A percentile compares a stretch with the other conserved stretches of the same genome.
phyloP scores from a whole-genome alignment of 164 flowering plant genomes.

The Magnolia officinalis region DNA sequence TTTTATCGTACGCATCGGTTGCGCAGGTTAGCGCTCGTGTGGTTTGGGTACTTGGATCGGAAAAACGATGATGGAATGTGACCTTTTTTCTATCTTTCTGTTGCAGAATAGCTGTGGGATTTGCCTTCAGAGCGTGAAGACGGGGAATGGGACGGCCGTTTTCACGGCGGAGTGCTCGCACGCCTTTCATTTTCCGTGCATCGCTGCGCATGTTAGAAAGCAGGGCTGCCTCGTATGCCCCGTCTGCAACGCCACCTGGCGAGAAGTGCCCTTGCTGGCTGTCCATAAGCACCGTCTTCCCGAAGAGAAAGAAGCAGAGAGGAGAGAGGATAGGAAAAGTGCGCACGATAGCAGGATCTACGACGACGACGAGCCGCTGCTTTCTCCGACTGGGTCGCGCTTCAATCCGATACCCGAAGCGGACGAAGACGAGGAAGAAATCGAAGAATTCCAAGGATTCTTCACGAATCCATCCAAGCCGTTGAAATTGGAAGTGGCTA shows the following conservation, averaged over 20 bases:
- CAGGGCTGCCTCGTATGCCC: constrained; percentile 64
- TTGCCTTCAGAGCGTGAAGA: constrained; percentile 76
- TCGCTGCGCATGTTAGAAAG: constrained; percentile 62
- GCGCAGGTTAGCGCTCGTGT: constrained; percentile 9
- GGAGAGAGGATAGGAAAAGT: not conserved
- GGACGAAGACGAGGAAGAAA: constrained; percentile 48
- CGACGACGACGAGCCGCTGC: constrained; percentile 81
- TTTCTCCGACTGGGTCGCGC: constrained; percentile 37
- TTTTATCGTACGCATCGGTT: constrained; percentile 9
- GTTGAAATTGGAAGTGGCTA: constrained; percentile 4
- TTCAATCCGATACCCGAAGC: constrained; percentile 66
- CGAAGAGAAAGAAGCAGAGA: not conserved
- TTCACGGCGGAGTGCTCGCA: constrained; percentile 93
- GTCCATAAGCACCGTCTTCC: constrained; percentile 31
- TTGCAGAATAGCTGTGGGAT: constrained; percentile 81
- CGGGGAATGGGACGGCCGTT: constrained; percentile 83
- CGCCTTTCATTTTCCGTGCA: constrained; percentile 89
- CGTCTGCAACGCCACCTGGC: constrained; percentile 70
- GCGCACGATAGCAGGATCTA: constrained; percentile 29
- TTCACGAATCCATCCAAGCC: constrained; percentile 39
- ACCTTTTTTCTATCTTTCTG: not conserved
- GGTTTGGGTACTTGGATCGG: not conserved
- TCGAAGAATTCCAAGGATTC: constrained; percentile 69
- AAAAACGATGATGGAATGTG: constrained; percentile 8
- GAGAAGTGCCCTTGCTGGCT: constrained; percentile 72